Evolutionary conservation across 1,284 basidiomycete genomes (phyloP), one percentile per base, ranked within the genome.

Genomic region (Microbotryum saponariae): DNA sequence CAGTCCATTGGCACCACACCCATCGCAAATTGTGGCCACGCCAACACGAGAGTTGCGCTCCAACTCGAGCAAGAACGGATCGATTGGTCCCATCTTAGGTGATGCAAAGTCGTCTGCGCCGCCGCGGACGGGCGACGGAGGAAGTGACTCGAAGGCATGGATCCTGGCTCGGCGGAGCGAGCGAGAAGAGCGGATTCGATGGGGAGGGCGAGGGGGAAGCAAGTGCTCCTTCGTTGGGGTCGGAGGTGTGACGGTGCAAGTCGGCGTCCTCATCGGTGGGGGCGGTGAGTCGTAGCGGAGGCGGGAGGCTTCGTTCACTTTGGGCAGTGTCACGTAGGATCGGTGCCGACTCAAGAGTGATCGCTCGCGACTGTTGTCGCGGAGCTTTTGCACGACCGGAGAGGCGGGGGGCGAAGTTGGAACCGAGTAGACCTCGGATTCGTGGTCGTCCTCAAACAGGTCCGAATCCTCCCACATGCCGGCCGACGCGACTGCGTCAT

Each of bases 141-240:
- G 21, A 27, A 33, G 20, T 23, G 25, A 7, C 25, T 53, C 51
- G n/a, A 29, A n/a, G n/a, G 25, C 25, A 20, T 25, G 12, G 9
- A 9, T 27, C 31, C 16, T 29, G 10, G 12, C n/a, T 25, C 31
- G 27, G 21, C 21, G n/a, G 31, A n/a, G n/a, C n/a, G 27, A n/a
- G n/a, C 51, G 27, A 25, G 51, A 33, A 25, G 31, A 25, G 14
- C 51, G 9, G 16, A 12, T 53, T 53, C 51, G 51, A 25, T 14
- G 31, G 12, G n/a, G 23, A 29, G 51, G 51, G 25, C 51, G 51
- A 53, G 51, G 51, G 20, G 51, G 51, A n/a, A 53, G 51, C n/a
- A 53, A 20, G 33, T 53, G 51, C n/a, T 53, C 51, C 16, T 33
- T 25, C 33, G 25, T 25, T 18, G 51, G 51, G n/a, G 51, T 53